Percentiles rank a stretch among this genome's conserved stretches.
phyloP scores from a whole-genome alignment of 805 yeast genomes.

The Ogataea pini region DNA sequence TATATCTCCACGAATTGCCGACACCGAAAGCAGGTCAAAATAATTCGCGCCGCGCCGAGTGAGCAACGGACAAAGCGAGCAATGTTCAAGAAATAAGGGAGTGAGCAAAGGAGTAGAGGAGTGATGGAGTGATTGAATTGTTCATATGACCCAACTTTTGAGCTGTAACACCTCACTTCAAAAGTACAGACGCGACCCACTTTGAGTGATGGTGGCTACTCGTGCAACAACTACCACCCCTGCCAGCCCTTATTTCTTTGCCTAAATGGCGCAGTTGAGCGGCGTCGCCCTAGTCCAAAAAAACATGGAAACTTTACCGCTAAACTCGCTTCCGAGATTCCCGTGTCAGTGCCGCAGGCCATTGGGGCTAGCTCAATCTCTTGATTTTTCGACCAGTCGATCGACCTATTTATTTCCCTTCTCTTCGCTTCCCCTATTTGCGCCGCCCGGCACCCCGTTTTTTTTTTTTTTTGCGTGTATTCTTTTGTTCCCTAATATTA shows the following conservation, averaged over 20 bases:
- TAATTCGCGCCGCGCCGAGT: neutral
- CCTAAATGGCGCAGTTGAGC: neutral
- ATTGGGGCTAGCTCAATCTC: neutral
- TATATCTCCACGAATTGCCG: conserved; percentile 3
- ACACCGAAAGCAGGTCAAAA: neutral
- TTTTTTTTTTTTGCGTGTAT: neutral
- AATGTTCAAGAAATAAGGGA: neutral
- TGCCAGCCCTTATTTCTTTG: too few species aligned
- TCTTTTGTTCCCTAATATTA: neutral
- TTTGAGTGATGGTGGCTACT: too few species aligned
- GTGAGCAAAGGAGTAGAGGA: neutral
- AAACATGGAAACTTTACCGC: neutral
- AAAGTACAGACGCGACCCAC: too few species aligned
- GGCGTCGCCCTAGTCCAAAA: neutral
- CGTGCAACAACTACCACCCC: too few species aligned
- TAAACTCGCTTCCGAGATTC: neutral
- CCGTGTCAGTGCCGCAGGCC: neutral
- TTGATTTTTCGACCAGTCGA: too few species aligned
- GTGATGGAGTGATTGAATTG: too few species aligned
- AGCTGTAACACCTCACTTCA: too few species aligned
- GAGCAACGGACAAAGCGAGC: too few species aligned
- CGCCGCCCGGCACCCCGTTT: neutral
- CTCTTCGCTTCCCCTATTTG: too few species aligned
- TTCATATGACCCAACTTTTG: too few species aligned
- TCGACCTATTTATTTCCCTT: too few species aligned